Conservation (phyloP, 805 yeast genomes). For the Monosporozyma aerobia region DNA sequence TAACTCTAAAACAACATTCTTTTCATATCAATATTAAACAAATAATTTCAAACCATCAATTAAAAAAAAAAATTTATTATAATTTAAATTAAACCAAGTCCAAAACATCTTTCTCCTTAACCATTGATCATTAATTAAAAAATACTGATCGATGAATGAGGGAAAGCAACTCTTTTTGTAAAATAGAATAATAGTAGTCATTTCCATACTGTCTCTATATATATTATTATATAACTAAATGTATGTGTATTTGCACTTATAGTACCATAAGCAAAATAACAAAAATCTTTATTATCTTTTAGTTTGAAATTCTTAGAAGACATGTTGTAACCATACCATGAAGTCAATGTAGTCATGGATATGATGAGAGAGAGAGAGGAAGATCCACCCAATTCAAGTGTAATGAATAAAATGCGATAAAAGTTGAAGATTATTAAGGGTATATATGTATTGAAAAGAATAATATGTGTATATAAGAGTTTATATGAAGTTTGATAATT, state of each 20-base stretch:
- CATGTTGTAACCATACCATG: too few species aligned
- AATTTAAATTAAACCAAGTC: neutral
- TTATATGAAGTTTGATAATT: neutral
- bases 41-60: neutral
- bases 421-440: neutral
- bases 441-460: neutral
- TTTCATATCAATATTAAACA: neutral
- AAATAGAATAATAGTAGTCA: neutral
- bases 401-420: too few species aligned
- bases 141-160: neutral
- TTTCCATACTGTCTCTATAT: neutral
- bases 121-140: neutral
- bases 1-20: neutral
- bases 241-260: neutral
- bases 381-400: too few species aligned
- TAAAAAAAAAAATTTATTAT: neutral
- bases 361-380: too few species aligned
- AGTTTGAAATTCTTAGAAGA: neutral
- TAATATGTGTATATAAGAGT: neutral
- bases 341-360: too few species aligned
- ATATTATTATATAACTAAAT: neutral
- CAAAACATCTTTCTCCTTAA: neutral
- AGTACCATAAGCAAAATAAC: conserved; percentile 1
- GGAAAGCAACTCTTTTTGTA: neutral
- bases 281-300: neutral